Evolutionary conservation across 2,329 filamentous ascomycete genomes (phyloP).

Genomic region (Zelopaecilomyces penicillatus): DNA sequence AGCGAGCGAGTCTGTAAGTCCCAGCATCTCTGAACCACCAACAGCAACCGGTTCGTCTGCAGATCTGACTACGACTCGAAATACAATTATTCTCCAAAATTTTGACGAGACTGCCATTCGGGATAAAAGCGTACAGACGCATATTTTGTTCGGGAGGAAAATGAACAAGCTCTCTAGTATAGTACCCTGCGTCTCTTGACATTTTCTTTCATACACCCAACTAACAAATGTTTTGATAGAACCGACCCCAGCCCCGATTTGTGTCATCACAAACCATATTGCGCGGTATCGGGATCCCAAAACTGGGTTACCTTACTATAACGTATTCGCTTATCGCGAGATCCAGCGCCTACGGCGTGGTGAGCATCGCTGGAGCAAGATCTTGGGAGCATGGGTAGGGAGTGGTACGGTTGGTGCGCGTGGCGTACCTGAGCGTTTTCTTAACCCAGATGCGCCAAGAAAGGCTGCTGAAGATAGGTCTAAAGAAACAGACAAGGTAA

Average conservation of each 20-base stretch:
- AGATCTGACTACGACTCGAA: slow-evolving; percentile 31
- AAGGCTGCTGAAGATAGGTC: slow-evolving; percentile 12
- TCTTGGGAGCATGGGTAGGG: slow-evolving; percentile 79
- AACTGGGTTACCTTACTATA: slow-evolving; percentile 75
- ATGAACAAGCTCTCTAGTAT: slow-evolving; percentile 50
- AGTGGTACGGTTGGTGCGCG: slow-evolving; percentile 53
- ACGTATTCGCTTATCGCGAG: slow-evolving; percentile 71
- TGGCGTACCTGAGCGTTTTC: slow-evolving; percentile 75
- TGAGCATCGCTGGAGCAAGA: slow-evolving; percentile 72
- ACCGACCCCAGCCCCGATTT: slow-evolving; percentile 48
- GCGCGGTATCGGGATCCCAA: slow-evolving; percentile 79
- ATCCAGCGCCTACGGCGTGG: slow-evolving; percentile 66
- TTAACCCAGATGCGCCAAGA: slow-evolving; percentile 25
- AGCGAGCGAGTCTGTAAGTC: slow-evolving; percentile 4
- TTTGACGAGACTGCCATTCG: slow-evolving; percentile 49
- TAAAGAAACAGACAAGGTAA: slow-evolving; percentile 8
- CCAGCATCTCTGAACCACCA: slow-evolving; percentile 5
- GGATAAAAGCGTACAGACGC: slow-evolving; percentile 49
- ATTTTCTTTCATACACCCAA: neutral
- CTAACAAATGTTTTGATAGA: slow-evolving; percentile 26
- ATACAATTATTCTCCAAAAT: slow-evolving; percentile 52
- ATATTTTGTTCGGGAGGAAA: slow-evolving; percentile 50
- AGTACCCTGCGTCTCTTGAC: slow-evolving; percentile 14
- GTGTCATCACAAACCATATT: slow-evolving; percentile 73
- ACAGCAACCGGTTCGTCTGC: neutral